phyloP scores from a whole-genome alignment of 148 eudicot species.

The Rhododendron molle region DNA sequence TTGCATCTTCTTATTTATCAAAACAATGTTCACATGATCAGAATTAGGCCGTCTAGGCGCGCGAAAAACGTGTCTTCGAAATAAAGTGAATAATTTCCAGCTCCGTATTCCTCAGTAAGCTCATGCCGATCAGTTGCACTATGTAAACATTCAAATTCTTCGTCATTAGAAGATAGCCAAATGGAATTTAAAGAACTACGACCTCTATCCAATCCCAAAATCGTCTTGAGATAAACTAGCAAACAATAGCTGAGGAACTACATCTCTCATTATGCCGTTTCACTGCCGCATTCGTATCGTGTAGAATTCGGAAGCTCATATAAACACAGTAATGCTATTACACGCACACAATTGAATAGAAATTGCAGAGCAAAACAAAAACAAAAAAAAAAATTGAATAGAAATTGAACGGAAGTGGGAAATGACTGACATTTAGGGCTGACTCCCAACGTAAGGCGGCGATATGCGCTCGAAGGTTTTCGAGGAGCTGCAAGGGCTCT shows the following conservation, averaged over 20 bases:
- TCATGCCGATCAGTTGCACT: neutral
- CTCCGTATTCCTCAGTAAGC: neutral
- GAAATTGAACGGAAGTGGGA: neutral
- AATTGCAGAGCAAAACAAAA: too few relatives aligned
- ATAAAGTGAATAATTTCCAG: neutral
- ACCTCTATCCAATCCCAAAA: neutral
- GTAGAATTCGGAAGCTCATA: neutral
- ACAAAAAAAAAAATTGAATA: neutral
- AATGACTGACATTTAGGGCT: conserved; percentile 60
- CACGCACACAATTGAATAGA: neutral
- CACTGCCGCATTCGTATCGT: neutral
- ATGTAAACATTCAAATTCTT: neutral
- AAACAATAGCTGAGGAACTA: neutral
- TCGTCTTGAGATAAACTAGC: neutral
- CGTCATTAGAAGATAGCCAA: neutral
- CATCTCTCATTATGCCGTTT: neutral
- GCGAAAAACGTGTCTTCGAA: neutral
- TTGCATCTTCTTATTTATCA: neutral
- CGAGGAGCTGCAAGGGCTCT: conserved; percentile 71
- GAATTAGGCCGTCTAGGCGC: neutral
- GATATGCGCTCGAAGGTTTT: conserved; percentile 79
- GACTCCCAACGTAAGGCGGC: conserved; percentile 94
- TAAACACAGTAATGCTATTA: neutral
- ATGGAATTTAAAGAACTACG: neutral
- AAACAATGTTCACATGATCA: neutral